A percentile compares a stretch with the other conserved stretches of the same genome.
Evolutionary conservation across 352 stramenopile genomes (phyloP).

Genomic region (Thraustochytrium sp.): DNA sequence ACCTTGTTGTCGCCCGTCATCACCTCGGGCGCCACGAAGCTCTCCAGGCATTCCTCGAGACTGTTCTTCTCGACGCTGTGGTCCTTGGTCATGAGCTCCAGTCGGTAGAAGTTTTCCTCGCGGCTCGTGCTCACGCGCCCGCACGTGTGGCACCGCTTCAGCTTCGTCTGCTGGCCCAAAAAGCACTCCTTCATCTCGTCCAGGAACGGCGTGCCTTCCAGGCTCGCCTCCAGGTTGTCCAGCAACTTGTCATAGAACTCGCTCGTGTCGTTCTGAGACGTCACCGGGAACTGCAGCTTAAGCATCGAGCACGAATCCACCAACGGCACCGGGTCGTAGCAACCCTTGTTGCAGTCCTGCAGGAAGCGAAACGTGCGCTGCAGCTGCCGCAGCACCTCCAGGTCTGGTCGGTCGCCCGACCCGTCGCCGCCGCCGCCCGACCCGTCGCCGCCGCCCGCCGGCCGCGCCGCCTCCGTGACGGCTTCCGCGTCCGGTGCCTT

Average conservation of each 20-base stretch:
- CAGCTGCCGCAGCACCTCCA: constrained; percentile 54
- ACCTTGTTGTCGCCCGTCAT: constrained; percentile 96
- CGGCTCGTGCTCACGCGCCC: constrained; percentile 18
- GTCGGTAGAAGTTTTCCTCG: constrained; percentile 45
- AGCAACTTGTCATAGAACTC: constrained; percentile 99
- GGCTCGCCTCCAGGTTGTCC: constrained; percentile 88
- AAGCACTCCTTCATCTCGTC: constrained; percentile 27
- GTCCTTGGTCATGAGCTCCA: constrained; percentile 41
- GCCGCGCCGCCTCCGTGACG: constrained; percentile 8
- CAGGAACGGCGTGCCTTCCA: constrained; percentile 65
- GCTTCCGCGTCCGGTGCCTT: background rate
- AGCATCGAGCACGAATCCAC: constrained; percentile 77
- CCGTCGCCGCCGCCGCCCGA: constrained; percentile 58
- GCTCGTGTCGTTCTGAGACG: constrained; percentile 98
- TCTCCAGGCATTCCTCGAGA: constrained; percentile 76
- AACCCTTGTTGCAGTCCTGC: background rate
- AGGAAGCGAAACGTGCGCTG: constrained; percentile 30
- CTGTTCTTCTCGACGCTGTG: constrained; percentile 14
- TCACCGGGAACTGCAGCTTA: constrained; percentile 89
- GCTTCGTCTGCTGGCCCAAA: background rate
- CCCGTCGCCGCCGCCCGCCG: constrained; percentile 52
- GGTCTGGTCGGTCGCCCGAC: constrained; percentile 55
- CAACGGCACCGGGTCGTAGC: background rate
- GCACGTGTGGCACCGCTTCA: constrained; percentile 38
- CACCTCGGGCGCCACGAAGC: constrained; percentile 93